Conservation (phyloP, 2,329 filamentous ascomycete species). For the Chaetothyriales sp. region DNA sequence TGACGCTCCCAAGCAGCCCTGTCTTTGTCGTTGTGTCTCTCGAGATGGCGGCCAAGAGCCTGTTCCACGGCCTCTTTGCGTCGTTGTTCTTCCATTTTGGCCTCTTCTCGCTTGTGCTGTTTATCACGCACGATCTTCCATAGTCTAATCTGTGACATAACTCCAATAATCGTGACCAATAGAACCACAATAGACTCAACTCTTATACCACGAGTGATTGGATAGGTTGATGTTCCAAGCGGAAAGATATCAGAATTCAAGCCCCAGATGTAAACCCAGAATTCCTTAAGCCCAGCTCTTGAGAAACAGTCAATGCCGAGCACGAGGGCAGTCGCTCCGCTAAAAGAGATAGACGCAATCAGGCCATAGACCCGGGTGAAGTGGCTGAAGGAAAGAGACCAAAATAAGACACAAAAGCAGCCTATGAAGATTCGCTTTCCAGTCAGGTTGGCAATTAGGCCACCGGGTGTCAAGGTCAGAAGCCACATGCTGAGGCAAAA, state of each 20-base stretch:
- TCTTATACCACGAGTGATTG: constrained; percentile 68
- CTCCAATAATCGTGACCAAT: constrained; percentile 56
- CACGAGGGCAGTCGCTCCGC: constrained; percentile 62
- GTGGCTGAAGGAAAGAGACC: constrained; percentile 62
- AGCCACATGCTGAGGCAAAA: constrained; percentile 88
- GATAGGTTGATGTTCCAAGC: constrained; percentile 59
- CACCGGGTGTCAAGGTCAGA: constrained; percentile 59
- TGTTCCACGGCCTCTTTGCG: constrained; percentile 49
- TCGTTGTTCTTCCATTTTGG: constrained; percentile 40
- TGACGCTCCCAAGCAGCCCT: constrained; percentile 55
- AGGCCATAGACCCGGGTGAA: constrained; percentile 65
- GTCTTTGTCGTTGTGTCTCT: constrained; percentile 31
- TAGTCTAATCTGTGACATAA: constrained; percentile 71
- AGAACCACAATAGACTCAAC: constrained; percentile 70
- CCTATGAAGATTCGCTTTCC: constrained; percentile 62
- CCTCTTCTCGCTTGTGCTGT: constrained; percentile 31
- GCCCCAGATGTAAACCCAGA: constrained; percentile 84
- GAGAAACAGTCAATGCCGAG: constrained; percentile 86
- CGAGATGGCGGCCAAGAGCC: constrained; percentile 47
- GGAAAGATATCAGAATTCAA: constrained; percentile 72
- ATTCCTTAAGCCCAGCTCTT: constrained; percentile 81
- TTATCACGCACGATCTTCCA: constrained; percentile 61
- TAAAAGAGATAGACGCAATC: constrained; percentile 62
- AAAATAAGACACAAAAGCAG: constrained; percentile 51
- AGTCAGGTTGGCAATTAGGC: constrained; percentile 48